phyloP scores from a whole-genome alignment of 106 monocot species.

The Dendrobium huoshanense region DNA sequence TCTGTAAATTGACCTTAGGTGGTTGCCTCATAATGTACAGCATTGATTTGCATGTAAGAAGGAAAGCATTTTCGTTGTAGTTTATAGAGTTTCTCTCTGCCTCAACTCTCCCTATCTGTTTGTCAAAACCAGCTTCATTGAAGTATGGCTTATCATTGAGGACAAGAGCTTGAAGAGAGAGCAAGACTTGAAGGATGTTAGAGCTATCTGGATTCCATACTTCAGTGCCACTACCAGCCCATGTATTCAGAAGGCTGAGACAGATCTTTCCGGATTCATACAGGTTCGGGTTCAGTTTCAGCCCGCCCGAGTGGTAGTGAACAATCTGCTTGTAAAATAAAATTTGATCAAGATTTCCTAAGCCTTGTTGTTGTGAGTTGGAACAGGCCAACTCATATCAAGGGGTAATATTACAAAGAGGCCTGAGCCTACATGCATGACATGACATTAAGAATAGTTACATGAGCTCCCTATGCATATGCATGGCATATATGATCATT shows the following conservation, averaged over 20 bases:
- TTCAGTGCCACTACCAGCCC: slow-evolving; percentile 11
- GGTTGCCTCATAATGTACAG: slow-evolving; percentile 5
- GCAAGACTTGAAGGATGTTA: slow-evolving; percentile 21
- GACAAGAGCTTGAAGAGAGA: slow-evolving; percentile 21
- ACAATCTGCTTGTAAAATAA: slow-evolving; percentile 9
- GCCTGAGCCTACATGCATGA: too few relatives aligned
- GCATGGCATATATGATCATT: too few relatives aligned
- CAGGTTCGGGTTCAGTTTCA: slow-evolving; percentile 19
- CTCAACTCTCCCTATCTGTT: slow-evolving; percentile 4
- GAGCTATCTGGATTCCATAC: slow-evolving; percentile 20
- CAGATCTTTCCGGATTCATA: slow-evolving; percentile 18
- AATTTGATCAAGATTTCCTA: too few relatives aligned
- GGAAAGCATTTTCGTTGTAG: slow-evolving; percentile 17
- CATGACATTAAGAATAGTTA: too few relatives aligned
- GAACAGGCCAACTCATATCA: too few relatives aligned
- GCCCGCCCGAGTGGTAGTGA: slow-evolving; percentile 14
- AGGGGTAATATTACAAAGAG: too few relatives aligned
- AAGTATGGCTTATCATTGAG: slow-evolving; percentile 22
- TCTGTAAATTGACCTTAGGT: slow-evolving; percentile 7
- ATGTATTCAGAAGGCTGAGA: slow-evolving; percentile 24
- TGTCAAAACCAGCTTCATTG: slow-evolving; percentile 13
- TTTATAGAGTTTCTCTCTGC: slow-evolving; percentile 8
- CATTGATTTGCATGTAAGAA: slow-evolving; percentile 15
- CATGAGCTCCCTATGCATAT: too few relatives aligned
- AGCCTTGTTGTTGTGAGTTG: too few relatives aligned